phyloP scores from a whole-genome alignment of 2,329 filamentous ascomycete species.

The Fusarium scirpi region DNA sequence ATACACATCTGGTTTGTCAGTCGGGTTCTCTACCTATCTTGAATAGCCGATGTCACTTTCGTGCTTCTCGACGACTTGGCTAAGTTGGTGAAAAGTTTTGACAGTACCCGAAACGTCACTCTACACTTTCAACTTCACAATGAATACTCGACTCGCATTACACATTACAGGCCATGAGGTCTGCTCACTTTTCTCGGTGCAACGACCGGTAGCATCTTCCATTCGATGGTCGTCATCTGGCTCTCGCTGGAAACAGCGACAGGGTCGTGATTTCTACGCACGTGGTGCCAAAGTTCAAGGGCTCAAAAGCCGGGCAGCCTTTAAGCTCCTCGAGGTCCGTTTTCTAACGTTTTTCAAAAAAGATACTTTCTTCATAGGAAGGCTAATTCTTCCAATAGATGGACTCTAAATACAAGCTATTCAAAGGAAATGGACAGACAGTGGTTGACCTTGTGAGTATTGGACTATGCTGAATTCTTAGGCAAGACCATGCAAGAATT shows the following conservation, averaged over 20 bases:
- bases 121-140: background rate
- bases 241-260: slow-evolving; percentile 84
- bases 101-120: background rate
- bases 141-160: slow-evolving; percentile 10
- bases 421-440: slow-evolving; percentile 78
- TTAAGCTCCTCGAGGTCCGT: slow-evolving; percentile 86
- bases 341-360: background rate
- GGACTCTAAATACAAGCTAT: slow-evolving; percentile 83
- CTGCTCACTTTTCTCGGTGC: background rate
- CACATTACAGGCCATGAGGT: background rate
- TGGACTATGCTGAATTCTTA: slow-evolving; percentile 39
- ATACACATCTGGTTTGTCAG: background rate
- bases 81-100: background rate
- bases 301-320: slow-evolving; percentile 90
- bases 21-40: background rate
- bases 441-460: slow-evolving; percentile 83
- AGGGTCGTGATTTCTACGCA: slow-evolving; percentile 77
- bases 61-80: background rate
- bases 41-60: background rate
- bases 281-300: slow-evolving; percentile 81
- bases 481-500: background rate
- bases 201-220: background rate
- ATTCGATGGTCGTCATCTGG: slow-evolving; percentile 65
- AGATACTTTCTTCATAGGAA: background rate
- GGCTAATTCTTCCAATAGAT: slow-evolving; percentile 65